Conservation (phyloP, 2,329 filamentous ascomycete genomes). For the Lachnellula occidentalis region DNA sequence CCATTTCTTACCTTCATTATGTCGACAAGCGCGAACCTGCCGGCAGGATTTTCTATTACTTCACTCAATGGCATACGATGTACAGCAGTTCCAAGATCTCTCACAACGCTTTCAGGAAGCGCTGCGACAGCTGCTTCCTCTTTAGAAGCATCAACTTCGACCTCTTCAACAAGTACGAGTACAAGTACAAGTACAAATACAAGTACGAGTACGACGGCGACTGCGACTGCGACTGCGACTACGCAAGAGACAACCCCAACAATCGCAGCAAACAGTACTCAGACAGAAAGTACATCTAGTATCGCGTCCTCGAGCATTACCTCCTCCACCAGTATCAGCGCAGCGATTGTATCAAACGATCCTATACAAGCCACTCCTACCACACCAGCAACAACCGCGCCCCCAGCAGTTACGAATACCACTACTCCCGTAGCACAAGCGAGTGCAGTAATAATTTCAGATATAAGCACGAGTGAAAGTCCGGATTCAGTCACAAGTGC, state of each 20-base stretch:
- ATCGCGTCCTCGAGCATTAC: not conserved
- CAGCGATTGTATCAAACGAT: not conserved
- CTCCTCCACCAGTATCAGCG: not conserved
- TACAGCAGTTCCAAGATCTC: constrained; percentile 45
- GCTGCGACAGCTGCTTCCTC: constrained; percentile 8
- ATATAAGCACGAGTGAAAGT: constrained; percentile 1
- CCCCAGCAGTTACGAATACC: constrained; percentile 13
- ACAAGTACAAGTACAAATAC: constrained; percentile 1
- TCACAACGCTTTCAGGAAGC: constrained; percentile 18
- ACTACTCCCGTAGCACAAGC: constrained; percentile 3
- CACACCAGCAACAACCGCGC: constrained; percentile 14
- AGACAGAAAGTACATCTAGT: not conserved
- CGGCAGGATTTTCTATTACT: constrained; percentile 44
- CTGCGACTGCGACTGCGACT: constrained; percentile 6
- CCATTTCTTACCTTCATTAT: constrained; percentile 32
- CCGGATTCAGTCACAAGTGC: constrained; percentile 6
- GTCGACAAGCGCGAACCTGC: constrained; percentile 36
- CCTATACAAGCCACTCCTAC: constrained; percentile 8
- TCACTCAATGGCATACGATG: constrained; percentile 46
- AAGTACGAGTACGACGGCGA: not conserved
- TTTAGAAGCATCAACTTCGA: not conserved
- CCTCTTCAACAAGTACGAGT: not conserved
- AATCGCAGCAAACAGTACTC: constrained; percentile 1
- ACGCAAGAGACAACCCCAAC: not conserved
- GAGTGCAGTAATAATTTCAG: not conserved